Evolutionary conservation across 345 rosid species (phyloP), one percentile per base, ranked within the genome.

Genomic region (Eucalyptus rudis): DNA sequence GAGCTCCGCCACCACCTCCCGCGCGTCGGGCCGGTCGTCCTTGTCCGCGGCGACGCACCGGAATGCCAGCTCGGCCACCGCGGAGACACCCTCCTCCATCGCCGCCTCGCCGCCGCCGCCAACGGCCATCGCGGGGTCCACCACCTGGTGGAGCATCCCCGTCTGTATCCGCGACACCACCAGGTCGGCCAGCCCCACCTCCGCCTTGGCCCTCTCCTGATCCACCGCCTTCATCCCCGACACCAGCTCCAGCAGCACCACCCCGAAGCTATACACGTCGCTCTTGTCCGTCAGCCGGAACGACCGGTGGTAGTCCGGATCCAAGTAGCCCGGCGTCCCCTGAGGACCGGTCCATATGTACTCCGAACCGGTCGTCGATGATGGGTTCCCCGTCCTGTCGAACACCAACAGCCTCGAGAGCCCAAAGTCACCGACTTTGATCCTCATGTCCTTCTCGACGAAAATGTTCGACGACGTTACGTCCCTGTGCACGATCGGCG

Each of bases 341-440:
- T 97, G 99, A 2, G 99, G 99, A 36, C 99, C 99, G 25, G 99
- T 96, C 92, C 97, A 96, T 2, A 97, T 98, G 86, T 86, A 54
- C 87, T 86, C 87, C 44, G 86, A 95, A n/a, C 94, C 96, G 27
- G 95, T 90, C 2, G 91, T 86, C 17, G 91, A 54, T 52, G 95
- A 91, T 27, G 94, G 88, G 51, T 95, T 92, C 81, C 97, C 86
- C 50, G 91, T 90, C 56, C 94, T 96, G 0, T 97, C 88, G 7
- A 93, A 89, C 59, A 92, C 91, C 89, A 97, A 7, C 11, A 96
- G 94, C 94, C 99, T 93, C 8, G 99, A 96, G 14, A 97, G 92
- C 86, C 99, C 99, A 49, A 96, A 97, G 89, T 96, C 99, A 0
- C 98, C 99, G 4, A 96, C 97, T 88, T 95, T 97, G 86, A 97